Evolutionary conservation across 2,329 filamentous ascomycete genomes (phyloP), one percentile per base, ranked within the genome.

Genomic region (Colletotrichum lini): DNA sequence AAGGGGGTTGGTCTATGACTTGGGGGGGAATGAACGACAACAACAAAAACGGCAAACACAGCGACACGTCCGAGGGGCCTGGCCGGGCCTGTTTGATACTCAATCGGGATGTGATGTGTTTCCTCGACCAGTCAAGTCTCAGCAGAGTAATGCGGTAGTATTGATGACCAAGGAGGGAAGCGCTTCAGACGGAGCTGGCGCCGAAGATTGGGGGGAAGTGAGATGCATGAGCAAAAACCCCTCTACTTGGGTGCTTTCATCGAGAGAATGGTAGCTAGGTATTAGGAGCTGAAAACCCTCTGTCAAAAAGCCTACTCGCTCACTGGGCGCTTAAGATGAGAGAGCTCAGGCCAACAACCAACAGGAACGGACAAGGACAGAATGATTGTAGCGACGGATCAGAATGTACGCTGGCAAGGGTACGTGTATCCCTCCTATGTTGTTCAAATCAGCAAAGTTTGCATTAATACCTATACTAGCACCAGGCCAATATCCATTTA

Each of bases 321-420:
- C 13, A 21, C 45, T 49, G 21, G 4, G 45, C 45, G n/a, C 45
- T 12, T 49, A 13, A 23, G 10, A 26, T 16, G 6, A n/a, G 13
- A 52, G 45, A 30, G n/a, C n/a, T 16, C n/a, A 52, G 59, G 47
- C 10, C 49, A 53, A 12, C 26, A 10, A 38, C 26, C 50, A 35
- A 13, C 13, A 26, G 23, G 16, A 16, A 26, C 21, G 49, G 23
- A 52, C 49, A 52, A 52, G 21, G 49, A n/a, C 23, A 6, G 26
- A 16, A 35, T 38, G 38, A 60, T 45, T 38, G 38, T 26, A 38
- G 52, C 26, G 30, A 54, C 52, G 52, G 52, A 54, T 23, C 52
- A 21, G 10, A 50, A 23, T 23, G 47, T 50, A 50, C 15, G 47
- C 47, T 38, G 35, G 8, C 16, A 23, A 21, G 7, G 45, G 45